A percentile compares a stretch with the other conserved stretches of the same genome.
Conservation (phyloP, 192 early-diverging fungal genomes). For the Coemansia javaensis region DNA sequence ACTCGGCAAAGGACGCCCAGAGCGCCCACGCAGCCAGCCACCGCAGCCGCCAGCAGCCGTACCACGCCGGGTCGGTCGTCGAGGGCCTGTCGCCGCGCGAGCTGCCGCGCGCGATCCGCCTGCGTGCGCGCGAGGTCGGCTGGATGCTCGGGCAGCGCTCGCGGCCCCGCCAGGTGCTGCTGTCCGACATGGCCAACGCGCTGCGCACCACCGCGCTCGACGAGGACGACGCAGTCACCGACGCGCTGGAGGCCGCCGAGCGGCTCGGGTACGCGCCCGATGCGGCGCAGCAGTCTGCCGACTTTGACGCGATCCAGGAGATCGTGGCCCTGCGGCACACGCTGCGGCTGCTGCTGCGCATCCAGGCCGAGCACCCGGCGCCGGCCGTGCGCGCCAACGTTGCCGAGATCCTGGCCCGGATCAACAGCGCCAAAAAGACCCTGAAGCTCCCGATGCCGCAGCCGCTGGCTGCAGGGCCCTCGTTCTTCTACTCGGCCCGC, state of each 20-base stretch:
- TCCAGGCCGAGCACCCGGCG: constrained; percentile 36
- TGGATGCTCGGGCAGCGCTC: constrained; percentile 34
- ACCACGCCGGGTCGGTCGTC: constrained; percentile 1
- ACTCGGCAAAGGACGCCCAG: constrained; percentile 4
- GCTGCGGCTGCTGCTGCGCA: constrained; percentile 27
- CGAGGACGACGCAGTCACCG: constrained; percentile 34
- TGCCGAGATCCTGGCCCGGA: constrained; percentile 20
- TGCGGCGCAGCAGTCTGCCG: constrained; percentile 18
- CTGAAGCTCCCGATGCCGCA: constrained; percentile 29
- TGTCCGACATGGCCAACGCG: constrained; percentile 27
- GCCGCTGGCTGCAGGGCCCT: constrained; percentile 24
- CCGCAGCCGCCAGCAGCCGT: background rate
- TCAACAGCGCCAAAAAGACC: constrained; percentile 30
- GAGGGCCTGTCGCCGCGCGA: constrained; percentile 16
- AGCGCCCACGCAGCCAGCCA: background rate
- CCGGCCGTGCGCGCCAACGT: constrained; percentile 20
- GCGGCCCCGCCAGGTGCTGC: constrained; percentile 6
- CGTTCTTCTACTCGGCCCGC: constrained; percentile 32
- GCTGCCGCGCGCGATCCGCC: constrained; percentile 18
- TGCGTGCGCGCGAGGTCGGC: constrained; percentile 33
- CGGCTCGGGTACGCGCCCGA: constrained; percentile 4
- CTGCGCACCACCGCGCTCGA: constrained; percentile 30
- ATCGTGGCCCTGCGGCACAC: constrained; percentile 25
- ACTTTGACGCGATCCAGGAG: constrained; percentile 44
- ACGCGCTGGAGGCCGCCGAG: constrained; percentile 14